Evolutionary conservation across 1,139 yeast species (phyloP).

Genomic region (Pichia sp.): DNA sequence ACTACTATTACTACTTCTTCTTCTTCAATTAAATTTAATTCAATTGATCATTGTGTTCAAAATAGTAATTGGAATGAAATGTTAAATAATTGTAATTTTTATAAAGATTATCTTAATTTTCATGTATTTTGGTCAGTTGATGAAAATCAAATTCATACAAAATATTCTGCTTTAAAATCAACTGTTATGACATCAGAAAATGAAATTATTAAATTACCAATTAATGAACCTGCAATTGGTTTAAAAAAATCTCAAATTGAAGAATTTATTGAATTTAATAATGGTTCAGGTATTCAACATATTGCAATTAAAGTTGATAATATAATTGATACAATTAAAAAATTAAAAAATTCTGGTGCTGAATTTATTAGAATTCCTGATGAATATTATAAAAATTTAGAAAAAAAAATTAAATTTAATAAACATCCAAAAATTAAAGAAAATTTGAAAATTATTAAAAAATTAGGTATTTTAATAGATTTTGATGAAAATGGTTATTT

Average conservation of each 20-base stretch:
- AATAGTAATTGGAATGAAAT: constrained; percentile 68
- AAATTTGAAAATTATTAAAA: constrained; percentile 33
- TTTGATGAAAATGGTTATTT: constrained; percentile 68
- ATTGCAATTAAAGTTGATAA: constrained; percentile 60
- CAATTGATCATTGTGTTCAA: constrained; percentile 75
- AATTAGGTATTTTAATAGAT: constrained; percentile 59
- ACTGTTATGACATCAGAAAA: constrained; percentile 70
- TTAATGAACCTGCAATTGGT: constrained; percentile 76
- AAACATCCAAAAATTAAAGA: constrained; percentile 43
- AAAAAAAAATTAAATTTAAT: constrained; percentile 34
- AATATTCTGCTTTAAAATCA: constrained; percentile 61
- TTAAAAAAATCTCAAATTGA: constrained; percentile 67
- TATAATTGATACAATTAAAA: constrained; percentile 51
- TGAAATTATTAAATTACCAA: constrained; percentile 67
- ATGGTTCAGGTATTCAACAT: constrained; percentile 82
- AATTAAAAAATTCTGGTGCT: constrained; percentile 55
- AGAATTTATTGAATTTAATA: constrained; percentile 67
- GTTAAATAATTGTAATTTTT: constrained; percentile 50
- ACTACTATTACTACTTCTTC: neutral
- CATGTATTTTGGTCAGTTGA: constrained; percentile 82
- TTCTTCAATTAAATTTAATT: constrained; percentile 29
- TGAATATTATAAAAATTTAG: constrained; percentile 48
- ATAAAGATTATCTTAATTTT: constrained; percentile 61
- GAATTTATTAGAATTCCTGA: constrained; percentile 58
- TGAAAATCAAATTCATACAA: constrained; percentile 64